Conservation (phyloP, 306 rosid genomes). For the Echinosophora koreensis region DNA sequence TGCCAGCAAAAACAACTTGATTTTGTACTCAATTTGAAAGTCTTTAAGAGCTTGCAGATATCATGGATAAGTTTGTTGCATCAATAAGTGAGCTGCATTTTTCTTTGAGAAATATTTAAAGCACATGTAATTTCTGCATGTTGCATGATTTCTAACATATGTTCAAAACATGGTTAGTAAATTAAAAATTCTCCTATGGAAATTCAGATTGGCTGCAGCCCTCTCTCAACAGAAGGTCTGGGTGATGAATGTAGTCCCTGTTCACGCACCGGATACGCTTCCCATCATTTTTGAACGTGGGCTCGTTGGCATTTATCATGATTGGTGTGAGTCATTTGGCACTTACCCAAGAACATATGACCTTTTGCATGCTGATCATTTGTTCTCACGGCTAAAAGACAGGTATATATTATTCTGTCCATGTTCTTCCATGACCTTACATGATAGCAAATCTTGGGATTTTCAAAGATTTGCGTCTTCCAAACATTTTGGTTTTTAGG, state of each 20-base stretch:
- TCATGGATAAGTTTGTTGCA: conserved; percentile 38
- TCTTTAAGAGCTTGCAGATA: conserved; percentile 33
- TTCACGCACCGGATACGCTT: conserved; percentile 87
- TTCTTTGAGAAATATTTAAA: conserved; percentile 26
- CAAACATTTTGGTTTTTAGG: neutral
- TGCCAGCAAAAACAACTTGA: conserved; percentile 47
- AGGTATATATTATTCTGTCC: conserved; percentile 52
- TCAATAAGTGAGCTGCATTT: conserved; percentile 42
- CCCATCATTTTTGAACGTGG: conserved; percentile 93
- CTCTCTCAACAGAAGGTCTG: conserved; percentile 83
- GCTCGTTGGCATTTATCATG: conserved; percentile 84
- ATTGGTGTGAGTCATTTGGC: conserved; percentile 95
- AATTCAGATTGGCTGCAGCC: conserved; percentile 83
- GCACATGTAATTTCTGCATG: neutral
- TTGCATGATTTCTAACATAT: conserved; percentile 10
- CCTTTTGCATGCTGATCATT: conserved; percentile 93
- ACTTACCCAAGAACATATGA: conserved; percentile 95
- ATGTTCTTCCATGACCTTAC: neutral
- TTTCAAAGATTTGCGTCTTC: neutral
- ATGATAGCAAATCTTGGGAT: neutral
- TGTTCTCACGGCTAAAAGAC: conserved; percentile 93
- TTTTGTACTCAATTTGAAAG: conserved; percentile 35
- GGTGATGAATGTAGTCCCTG: conserved; percentile 97
- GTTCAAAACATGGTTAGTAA: conserved; percentile 3
- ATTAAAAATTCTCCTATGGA: conserved; percentile 22